Evolutionary conservation across 2,329 filamentous ascomycete genomes (phyloP).

Genomic region (Fusarium euwallaceae): DNA sequence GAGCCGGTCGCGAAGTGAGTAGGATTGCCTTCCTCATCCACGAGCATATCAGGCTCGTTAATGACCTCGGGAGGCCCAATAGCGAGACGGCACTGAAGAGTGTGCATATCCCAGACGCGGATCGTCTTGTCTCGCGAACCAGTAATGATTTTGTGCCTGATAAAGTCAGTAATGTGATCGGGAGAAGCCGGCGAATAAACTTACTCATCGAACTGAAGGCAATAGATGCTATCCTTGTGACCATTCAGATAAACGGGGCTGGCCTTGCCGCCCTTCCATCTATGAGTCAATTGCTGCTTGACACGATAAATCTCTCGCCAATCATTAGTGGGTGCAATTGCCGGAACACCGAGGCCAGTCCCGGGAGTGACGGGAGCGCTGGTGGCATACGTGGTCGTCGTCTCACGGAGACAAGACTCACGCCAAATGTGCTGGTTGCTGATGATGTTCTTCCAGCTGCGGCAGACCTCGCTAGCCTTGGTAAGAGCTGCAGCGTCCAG

Average conservation of each 20-base stretch:
- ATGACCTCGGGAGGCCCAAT: slow-evolving; percentile 83
- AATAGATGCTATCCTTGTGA: slow-evolving; percentile 96
- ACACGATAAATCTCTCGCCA: slow-evolving; percentile 90
- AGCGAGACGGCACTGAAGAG: slow-evolving; percentile 84
- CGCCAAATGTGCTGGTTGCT: slow-evolving; percentile 73
- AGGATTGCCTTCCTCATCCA: slow-evolving; percentile 64
- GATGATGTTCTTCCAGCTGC: slow-evolving; percentile 61
- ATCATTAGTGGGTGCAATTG: slow-evolving; percentile 72
- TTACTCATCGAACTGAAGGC: slow-evolving; percentile 96
- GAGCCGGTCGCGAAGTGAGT: slow-evolving; percentile 68
- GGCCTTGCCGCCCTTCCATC: slow-evolving; percentile 85
- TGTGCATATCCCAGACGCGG: slow-evolving; percentile 94
- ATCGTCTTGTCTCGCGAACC: slow-evolving; percentile 96
- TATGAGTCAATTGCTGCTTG: slow-evolving; percentile 78
- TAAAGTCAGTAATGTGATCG: slow-evolving; percentile 50
- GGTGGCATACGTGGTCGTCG: slow-evolving; percentile 71
- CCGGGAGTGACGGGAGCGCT: slow-evolving; percentile 66
- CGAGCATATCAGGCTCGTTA: slow-evolving; percentile 63
- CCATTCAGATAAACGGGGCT: slow-evolving; percentile 91
- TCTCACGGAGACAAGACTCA: slow-evolving; percentile 72
- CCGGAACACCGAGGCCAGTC: slow-evolving; percentile 69
- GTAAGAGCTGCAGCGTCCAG: slow-evolving; percentile 67
- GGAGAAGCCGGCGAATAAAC: slow-evolving; percentile 48
- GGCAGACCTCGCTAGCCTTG: slow-evolving; percentile 64
- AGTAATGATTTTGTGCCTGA: slow-evolving; percentile 92